Evolutionary conservation across 2,329 filamentous ascomycete genomes (phyloP), one percentile per base, ranked within the genome.

Genomic region (Blastomyces gilchristii): DNA sequence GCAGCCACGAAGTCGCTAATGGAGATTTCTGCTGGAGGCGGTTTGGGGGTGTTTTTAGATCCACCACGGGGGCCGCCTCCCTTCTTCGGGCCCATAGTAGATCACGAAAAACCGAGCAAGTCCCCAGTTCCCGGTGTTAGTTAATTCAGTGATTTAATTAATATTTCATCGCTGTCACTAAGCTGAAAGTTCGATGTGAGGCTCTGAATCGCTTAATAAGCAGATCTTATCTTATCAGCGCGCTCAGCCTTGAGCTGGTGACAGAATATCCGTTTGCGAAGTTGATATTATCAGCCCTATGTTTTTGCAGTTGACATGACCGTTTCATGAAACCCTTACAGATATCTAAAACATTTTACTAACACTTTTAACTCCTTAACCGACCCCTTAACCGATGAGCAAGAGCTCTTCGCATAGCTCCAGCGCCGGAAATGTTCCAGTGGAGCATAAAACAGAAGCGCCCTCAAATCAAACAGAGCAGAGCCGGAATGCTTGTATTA

Each of bases 71-170:
- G 71, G 63, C 73, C 72, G 62, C 71, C 67, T 68, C 77, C 77
- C 68, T 75, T 77, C 68, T 77, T 78, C 54, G 76, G 75, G 63
- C 70, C 72, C 76, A 78, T 77, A 63, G 28, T 39, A 39, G 31
- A 58, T 73, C 59, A 37, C 4, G 2, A 16, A 22, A 47, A 66
- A 62, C 37, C 37, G 12, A 45, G n/a, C 25, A 47, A 56, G 25
- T 47, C 16, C 22, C 58, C 34, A 25, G 43, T n/a, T 22, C 28
- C 16, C 25, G 58, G 5, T 12, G n/a, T 14, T 34, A 11, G 37
- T 2, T 14, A 18, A 22, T 34, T 16, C 16, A 25, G 14, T 25
- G 28, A 8, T 34, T 59, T 43, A 31, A 12, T 59, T 43, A 31
- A 12, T 43, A 56, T 49, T n/a, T 41, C 45, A 39, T 43, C 16